Evolutionary conservation across 129 eudicot genomes (phyloP).

Genomic region (Dittrichia graveolens): DNA sequence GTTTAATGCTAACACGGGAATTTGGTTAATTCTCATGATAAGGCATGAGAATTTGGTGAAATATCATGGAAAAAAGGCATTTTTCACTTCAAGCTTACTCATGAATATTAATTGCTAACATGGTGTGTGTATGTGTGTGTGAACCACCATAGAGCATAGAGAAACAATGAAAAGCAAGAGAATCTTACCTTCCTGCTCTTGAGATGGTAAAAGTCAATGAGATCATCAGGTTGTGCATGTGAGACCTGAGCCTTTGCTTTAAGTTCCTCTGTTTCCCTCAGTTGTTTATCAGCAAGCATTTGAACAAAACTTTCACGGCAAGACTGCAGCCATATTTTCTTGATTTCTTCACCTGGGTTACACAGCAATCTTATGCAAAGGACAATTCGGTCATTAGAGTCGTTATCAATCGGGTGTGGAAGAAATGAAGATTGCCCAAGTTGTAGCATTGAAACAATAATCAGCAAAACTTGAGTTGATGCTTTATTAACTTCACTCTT

Average conservation of each 20-base stretch:
- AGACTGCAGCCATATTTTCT: slow-evolving; percentile 89
- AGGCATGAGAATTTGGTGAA: slow-evolving; percentile 1
- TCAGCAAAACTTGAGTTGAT: slow-evolving; percentile 55
- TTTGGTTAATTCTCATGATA: neutral
- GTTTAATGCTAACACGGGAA: neutral
- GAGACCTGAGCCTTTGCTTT: slow-evolving; percentile 92
- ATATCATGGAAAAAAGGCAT: neutral
- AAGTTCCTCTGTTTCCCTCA: slow-evolving; percentile 85
- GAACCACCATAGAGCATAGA: neutral
- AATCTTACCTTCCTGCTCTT: slow-evolving; percentile 87
- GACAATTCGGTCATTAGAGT: slow-evolving; percentile 78
- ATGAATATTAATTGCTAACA: slow-evolving; percentile 1
- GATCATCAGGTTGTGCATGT: slow-evolving; percentile 94
- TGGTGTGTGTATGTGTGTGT: neutral
- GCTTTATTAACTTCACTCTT: slow-evolving; percentile 79
- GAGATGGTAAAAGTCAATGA: slow-evolving; percentile 93
- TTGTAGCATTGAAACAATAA: slow-evolving; percentile 81
- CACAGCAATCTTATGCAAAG: slow-evolving; percentile 80
- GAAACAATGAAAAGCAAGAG: neutral
- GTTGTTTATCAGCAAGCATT: slow-evolving; percentile 96
- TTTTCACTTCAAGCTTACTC: neutral
- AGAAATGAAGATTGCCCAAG: slow-evolving; percentile 91
- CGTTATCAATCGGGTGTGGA: slow-evolving; percentile 95
- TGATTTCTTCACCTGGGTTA: slow-evolving; percentile 65
- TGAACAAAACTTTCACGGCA: slow-evolving; percentile 95